A percentile compares a stretch with the other conserved stretches of the same genome.
Evolutionary conservation across 208 protist genomes (phyloP).

Genomic region (Zelonia costaricensis): DNA sequence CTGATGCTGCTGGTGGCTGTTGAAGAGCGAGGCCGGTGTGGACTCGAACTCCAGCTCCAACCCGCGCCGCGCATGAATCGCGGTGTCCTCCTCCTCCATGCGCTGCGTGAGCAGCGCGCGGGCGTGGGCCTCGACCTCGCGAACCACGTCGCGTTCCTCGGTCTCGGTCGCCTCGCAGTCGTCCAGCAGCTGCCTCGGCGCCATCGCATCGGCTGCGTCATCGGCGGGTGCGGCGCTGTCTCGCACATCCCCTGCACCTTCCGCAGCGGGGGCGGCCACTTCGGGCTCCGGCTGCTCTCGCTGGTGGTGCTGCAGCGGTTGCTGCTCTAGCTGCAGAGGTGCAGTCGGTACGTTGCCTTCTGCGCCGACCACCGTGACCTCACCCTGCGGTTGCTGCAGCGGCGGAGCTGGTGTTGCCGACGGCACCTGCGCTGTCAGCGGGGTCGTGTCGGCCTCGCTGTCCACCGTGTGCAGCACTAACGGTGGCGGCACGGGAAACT

Average conservation of each 20-base stretch:
- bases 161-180: slow-evolving; percentile 26
- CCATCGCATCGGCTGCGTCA: not conserved
- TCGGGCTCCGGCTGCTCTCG: too few species aligned
- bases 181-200: slow-evolving; percentile 13
- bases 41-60: slow-evolving; percentile 53
- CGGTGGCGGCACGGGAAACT: slow-evolving; percentile 49
- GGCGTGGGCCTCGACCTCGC: slow-evolving; percentile 36
- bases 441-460: too few species aligned
- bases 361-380: too few species aligned
- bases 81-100: slow-evolving; percentile 45
- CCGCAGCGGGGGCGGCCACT: too few species aligned
- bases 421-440: not conserved
- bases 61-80: slow-evolving; percentile 29
- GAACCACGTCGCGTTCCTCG: slow-evolving; percentile 46
- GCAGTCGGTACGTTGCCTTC: too few species aligned
- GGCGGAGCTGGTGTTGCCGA: not conserved
- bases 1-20: not conserved
- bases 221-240: too few species aligned
- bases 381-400: too few species aligned
- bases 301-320: too few species aligned
- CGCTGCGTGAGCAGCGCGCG: slow-evolving; percentile 27
- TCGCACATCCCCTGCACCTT: too few species aligned
- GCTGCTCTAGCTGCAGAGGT: too few species aligned
- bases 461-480: slow-evolving; percentile 72
- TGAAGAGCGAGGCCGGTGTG: slow-evolving; percentile 25